Percentiles rank a stretch among this genome's conserved stretches.
Evolutionary conservation across 345 rosid genomes (phyloP).

Genomic region (Eucalyptus cloeziana): DNA sequence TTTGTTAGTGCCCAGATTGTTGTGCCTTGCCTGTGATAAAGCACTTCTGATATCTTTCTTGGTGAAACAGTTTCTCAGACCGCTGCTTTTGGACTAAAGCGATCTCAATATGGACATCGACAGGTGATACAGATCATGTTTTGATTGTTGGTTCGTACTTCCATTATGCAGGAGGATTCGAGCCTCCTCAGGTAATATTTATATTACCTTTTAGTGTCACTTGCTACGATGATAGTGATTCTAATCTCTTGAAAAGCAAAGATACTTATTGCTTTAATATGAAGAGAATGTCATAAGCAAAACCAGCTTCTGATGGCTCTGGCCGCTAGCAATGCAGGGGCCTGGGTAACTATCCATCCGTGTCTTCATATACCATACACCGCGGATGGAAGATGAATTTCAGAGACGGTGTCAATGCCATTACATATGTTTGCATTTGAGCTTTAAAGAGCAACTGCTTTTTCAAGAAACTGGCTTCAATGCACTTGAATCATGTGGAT

Average conservation of each 20-base stretch:
- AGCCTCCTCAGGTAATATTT: slow-evolving; percentile 64
- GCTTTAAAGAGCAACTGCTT: neutral
- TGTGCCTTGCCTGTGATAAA: neutral
- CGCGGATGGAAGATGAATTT: neutral
- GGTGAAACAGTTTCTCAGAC: slow-evolving; percentile 53
- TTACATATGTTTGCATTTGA: neutral
- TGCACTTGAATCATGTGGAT: neutral
- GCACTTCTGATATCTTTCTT: neutral
- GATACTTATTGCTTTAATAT: neutral
- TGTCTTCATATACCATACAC: neutral
- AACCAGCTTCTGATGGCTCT: neutral
- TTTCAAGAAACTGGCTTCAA: neutral
- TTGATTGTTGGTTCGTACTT: slow-evolving; percentile 80
- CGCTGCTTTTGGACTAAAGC: slow-evolving; percentile 90
- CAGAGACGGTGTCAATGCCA: neutral
- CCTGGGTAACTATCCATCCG: neutral
- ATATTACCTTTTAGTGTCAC: neutral
- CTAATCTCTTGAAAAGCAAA: neutral
- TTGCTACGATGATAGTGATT: neutral
- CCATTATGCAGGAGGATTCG: slow-evolving; percentile 84
- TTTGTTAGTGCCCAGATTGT: neutral
- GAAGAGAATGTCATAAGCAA: neutral
- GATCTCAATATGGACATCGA: slow-evolving; percentile 84
- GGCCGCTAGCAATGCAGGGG: neutral
- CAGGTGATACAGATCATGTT: slow-evolving; percentile 68